A percentile compares a stretch with the other conserved stretches of the same genome.
These are phyloP conservation scores for Inga laurina DNA, from an alignment of 306 rosid genomes.

Conservation along the genomic window DNA sequence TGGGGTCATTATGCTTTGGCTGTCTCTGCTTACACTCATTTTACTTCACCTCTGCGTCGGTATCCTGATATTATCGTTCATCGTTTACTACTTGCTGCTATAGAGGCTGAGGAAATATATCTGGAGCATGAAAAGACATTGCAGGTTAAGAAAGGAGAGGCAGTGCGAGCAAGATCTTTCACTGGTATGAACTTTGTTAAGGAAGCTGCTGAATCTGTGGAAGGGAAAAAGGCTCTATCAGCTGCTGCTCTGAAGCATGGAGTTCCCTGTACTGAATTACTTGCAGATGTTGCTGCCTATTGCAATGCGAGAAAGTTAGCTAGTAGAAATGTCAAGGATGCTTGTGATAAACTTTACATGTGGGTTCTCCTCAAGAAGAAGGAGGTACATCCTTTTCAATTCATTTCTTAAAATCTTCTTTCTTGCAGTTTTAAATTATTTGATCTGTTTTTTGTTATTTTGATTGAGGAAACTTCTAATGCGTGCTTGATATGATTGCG, in stretches of 20 bases:
- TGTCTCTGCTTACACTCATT: slow-evolving; percentile 84
- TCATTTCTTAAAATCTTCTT: neutral
- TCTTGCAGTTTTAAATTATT: neutral
- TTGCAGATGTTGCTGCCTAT: slow-evolving; percentile 60
- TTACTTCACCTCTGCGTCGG: slow-evolving; percentile 86
- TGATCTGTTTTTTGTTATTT: neutral
- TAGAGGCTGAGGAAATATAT: slow-evolving; percentile 83
- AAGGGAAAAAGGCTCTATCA: slow-evolving; percentile 61
- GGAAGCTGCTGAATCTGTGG: slow-evolving; percentile 68
- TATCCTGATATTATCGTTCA: slow-evolving; percentile 96
- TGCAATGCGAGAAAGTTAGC: slow-evolving; percentile 86
- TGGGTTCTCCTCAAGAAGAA: slow-evolving; percentile 83
- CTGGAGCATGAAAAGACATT: slow-evolving; percentile 44
- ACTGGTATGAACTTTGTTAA: slow-evolving; percentile 68
- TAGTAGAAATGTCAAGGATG: slow-evolving; percentile 71
- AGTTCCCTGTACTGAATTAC: slow-evolving; percentile 55
- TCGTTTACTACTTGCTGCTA: slow-evolving; percentile 70
- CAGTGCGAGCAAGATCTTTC: slow-evolving; percentile 54
- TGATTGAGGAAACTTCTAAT: neutral
- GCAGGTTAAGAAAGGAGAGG: slow-evolving; percentile 36
- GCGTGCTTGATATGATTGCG: neutral
- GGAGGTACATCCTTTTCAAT: slow-evolving; percentile 48
- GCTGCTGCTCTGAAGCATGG: slow-evolving; percentile 71
- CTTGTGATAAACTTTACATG: slow-evolving; percentile 73
- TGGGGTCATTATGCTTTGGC: slow-evolving; percentile 86